These are phyloP conservation scores for Salix udensis DNA, from an alignment of 345 rosid species.

Conservation along the genomic window DNA sequence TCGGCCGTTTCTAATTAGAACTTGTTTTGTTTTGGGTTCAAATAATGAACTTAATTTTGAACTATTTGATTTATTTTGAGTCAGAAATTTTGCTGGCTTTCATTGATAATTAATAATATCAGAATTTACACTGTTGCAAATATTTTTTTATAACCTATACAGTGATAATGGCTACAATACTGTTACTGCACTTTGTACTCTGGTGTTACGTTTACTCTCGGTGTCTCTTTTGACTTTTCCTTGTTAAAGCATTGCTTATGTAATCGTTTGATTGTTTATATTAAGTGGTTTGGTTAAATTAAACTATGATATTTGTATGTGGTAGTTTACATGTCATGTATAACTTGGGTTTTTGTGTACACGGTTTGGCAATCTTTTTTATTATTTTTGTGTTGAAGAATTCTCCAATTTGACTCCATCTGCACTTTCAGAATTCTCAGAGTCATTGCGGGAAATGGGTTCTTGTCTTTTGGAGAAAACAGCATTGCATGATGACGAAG, in stretches of 20 bases:
- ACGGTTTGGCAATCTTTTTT: neutral
- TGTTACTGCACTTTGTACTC: neutral
- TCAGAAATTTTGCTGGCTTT: neutral
- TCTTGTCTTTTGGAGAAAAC: slow-evolving; percentile 75
- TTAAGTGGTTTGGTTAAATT: neutral
- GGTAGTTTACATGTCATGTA: neutral
- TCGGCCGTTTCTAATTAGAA: neutral
- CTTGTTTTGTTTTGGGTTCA: neutral
- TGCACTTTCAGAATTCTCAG: slow-evolving; percentile 79
- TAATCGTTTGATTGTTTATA: neutral
- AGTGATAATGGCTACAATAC: neutral
- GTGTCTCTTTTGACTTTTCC: neutral
- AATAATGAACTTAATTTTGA: neutral
- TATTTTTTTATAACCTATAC: neutral
- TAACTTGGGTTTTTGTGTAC: neutral
- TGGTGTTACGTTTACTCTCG: neutral
- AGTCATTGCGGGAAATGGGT: slow-evolving; percentile 92
- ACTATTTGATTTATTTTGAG: neutral
- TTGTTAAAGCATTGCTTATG: neutral
- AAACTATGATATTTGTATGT: neutral
- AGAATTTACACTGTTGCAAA: neutral
- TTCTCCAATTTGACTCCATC: slow-evolving; percentile 1
- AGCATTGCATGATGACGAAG: slow-evolving; percentile 63
- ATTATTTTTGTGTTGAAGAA: neutral
- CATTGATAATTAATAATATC: neutral